Conservation (phyloP, 768 basidiomycete species). For the Tubosaeta brunneosetosa region DNA sequence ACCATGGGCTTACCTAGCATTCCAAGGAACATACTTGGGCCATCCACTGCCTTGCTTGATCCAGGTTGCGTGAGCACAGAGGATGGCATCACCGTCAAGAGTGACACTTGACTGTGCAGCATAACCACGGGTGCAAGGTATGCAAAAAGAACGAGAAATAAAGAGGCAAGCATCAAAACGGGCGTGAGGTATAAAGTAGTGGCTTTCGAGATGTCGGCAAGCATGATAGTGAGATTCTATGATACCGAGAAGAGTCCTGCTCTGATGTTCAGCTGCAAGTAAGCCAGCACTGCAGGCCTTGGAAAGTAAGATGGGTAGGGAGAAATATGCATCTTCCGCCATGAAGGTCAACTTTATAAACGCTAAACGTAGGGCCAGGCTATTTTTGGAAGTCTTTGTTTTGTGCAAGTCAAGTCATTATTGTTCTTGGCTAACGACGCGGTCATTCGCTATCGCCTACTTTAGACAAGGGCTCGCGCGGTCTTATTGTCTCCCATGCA, state of each 20-base stretch:
- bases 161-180: slow-evolving; percentile 57
- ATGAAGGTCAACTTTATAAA: slow-evolving; percentile 14
- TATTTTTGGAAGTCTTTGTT: slow-evolving; percentile 11
- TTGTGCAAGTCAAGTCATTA: not conserved
- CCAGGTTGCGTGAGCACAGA: slow-evolving; percentile 36
- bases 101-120: slow-evolving; percentile 56
- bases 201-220: slow-evolving; percentile 64
- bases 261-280: slow-evolving; percentile 16
- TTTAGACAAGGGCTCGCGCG: not conserved
- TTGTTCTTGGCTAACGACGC: slow-evolving; percentile 11
- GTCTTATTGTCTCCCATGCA: not conserved
- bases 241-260: slow-evolving; percentile 12
- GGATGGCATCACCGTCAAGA: slow-evolving; percentile 62
- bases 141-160: slow-evolving; percentile 61
- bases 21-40: slow-evolving; percentile 65
- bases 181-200: slow-evolving; percentile 66
- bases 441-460: not conserved
- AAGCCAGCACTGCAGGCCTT: slow-evolving; percentile 20
- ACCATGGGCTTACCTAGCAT: slow-evolving; percentile 48
- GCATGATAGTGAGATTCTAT: slow-evolving; percentile 40
- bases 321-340: not conserved
- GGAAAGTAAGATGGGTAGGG: slow-evolving; percentile 1
- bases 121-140: slow-evolving; percentile 63
- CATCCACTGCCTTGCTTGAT: slow-evolving; percentile 43
- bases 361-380: slow-evolving; percentile 4